Evolutionary conservation across 2,329 filamentous ascomycete species (phyloP).

Genomic region (Alternaria consortialis): DNA sequence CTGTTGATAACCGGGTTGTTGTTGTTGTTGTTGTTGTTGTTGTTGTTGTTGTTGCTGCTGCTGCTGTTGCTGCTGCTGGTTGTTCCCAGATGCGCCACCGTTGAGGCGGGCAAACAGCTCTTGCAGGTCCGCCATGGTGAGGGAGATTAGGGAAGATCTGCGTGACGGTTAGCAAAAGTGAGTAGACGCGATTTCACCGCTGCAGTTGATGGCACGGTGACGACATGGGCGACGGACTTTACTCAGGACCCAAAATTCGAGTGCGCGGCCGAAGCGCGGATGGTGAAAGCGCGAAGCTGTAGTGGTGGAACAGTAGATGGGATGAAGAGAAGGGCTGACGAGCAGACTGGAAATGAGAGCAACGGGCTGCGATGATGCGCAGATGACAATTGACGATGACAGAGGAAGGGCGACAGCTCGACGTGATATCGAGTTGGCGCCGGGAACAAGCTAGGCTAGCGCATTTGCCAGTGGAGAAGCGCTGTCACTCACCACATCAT

Average conservation of each 20-base stretch:
- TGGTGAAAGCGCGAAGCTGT: conserved; percentile 18
- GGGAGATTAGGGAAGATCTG: conserved; percentile 32
- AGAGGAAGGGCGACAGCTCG: conserved; percentile 11
- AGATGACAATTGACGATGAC: conserved; percentile 23
- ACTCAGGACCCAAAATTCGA: conserved; percentile 41
- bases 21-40: conserved; percentile 34
- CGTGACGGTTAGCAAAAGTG: conserved; percentile 19
- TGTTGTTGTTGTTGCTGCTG: conserved; percentile 37
- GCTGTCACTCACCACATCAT: conserved; percentile 13
- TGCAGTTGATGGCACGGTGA: conserved; percentile 17
- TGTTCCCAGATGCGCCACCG: conserved; percentile 41
- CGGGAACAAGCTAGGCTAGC: conserved; percentile 13
- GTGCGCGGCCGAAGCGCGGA: conserved; percentile 27
- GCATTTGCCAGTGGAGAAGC: conserved; percentile 2
- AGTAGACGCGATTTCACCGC: conserved; percentile 12
- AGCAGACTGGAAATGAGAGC: conserved; percentile 16
- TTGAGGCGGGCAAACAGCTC: conserved; percentile 57
- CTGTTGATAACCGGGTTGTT: conserved; percentile 54
- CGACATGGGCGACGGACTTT: conserved; percentile 30
- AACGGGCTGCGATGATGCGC: conserved; percentile 27
- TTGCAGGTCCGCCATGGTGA: conserved; percentile 55
- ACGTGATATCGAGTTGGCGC: conserved; percentile 19
- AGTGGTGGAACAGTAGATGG: conserved; percentile 5
- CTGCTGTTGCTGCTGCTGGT: conserved; percentile 29
- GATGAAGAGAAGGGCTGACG: conserved; percentile 16